A percentile compares a stretch with the other conserved stretches of the same genome.
Conservation (phyloP, 179 eudicot species). For the Pouteria campechiana region DNA sequence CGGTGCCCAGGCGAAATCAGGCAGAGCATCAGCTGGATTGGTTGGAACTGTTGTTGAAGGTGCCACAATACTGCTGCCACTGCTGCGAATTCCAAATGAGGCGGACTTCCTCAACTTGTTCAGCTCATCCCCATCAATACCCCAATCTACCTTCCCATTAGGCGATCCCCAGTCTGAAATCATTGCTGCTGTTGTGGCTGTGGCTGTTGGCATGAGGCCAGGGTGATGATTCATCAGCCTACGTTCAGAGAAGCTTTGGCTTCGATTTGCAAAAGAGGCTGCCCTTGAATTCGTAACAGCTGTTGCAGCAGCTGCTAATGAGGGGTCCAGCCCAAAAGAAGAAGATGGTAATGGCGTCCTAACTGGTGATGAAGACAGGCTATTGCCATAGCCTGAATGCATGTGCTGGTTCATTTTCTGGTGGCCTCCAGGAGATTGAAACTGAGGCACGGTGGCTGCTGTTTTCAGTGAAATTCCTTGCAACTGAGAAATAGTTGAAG, state of each 20-base stretch:
- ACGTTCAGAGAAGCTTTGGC: slow-evolving; percentile 78
- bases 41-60: too few relatives aligned
- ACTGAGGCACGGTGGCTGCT: slow-evolving; percentile 10
- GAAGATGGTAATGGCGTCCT: slow-evolving; percentile 29
- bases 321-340: slow-evolving; percentile 27
- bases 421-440: slow-evolving; percentile 37
- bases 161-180: slow-evolving; percentile 65
- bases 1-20: too few relatives aligned
- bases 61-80: too few relatives aligned
- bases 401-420: slow-evolving; percentile 47
- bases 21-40: too few relatives aligned
- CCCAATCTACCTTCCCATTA: slow-evolving; percentile 72
- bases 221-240: slow-evolving; percentile 11
- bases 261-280: slow-evolving; percentile 53
- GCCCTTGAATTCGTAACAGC: slow-evolving; percentile 80
- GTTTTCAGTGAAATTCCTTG: slow-evolving; percentile 22
- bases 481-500: slow-evolving; percentile 24
- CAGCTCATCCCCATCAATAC: slow-evolving; percentile 42
- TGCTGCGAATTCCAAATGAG: slow-evolving; percentile 49
- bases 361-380: slow-evolving; percentile 21
- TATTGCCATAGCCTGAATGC: too few relatives aligned
- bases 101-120: slow-evolving; percentile 67
- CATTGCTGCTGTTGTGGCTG: slow-evolving; percentile 20
- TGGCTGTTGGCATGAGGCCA: slow-evolving; percentile 13
- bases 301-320: slow-evolving; percentile 44